These are phyloP conservation scores for Amylocystis lapponica DNA, from an alignment of 768 basidiomycete species.

Conservation along the genomic window DNA sequence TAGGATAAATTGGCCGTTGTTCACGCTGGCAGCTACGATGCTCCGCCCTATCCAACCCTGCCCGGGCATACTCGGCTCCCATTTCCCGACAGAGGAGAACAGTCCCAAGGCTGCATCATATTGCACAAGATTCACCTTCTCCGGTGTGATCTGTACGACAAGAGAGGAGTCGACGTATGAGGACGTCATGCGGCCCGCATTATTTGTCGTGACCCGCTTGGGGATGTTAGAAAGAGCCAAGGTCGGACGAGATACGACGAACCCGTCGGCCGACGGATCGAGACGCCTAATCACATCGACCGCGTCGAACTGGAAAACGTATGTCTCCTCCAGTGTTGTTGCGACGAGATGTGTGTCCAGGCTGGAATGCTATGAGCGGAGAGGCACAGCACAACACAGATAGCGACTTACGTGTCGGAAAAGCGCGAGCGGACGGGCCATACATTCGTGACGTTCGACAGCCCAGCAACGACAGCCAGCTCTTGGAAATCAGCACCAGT, in stretches of 20 bases:
- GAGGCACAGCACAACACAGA: background rate
- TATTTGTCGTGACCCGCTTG: conserved; percentile 21
- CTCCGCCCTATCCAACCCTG: conserved; percentile 37
- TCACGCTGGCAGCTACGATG: conserved; percentile 66
- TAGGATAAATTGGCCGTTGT: conserved; percentile 60
- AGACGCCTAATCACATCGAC: conserved; percentile 36
- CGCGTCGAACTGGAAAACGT: conserved; percentile 48
- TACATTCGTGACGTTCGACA: conserved; percentile 50
- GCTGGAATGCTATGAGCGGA: conserved; percentile 26
- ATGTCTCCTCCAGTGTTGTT: conserved; percentile 51
- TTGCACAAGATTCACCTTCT: conserved; percentile 49
- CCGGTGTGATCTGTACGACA: conserved; percentile 68
- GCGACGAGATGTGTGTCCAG: conserved; percentile 51
- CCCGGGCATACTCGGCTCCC: too few relatives aligned
- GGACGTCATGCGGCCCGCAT: conserved; percentile 14
- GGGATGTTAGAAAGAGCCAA: conserved; percentile 58
- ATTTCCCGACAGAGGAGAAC: conserved; percentile 38
- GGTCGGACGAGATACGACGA: conserved; percentile 49
- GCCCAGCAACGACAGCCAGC: conserved; percentile 49
- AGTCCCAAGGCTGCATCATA: conserved; percentile 39
- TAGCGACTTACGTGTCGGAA: conserved; percentile 41
- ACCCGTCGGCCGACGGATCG: conserved; percentile 32
- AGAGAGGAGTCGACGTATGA: conserved; percentile 43
- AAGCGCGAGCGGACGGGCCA: conserved; percentile 54
- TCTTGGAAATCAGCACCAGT: conserved; percentile 80